Base-by-base conservation (phyloP, 1,284 basidiomycete species). In the Rhodotorula sp. region DNA sequence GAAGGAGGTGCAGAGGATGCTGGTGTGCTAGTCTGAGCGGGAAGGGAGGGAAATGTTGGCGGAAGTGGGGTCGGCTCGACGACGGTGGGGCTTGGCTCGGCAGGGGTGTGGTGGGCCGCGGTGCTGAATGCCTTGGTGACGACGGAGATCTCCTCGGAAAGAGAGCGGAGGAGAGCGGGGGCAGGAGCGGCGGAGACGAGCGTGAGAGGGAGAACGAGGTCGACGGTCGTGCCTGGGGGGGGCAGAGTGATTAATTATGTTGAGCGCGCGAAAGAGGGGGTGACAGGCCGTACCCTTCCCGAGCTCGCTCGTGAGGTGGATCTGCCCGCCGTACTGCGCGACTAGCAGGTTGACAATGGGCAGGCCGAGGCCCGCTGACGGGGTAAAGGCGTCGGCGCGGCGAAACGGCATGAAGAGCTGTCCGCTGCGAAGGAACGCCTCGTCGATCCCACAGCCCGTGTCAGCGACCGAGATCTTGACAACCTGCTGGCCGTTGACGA, bases 341-440 rank as follows among this genome's bases (percentile, higher is more conserved):
- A 66, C 56, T 17, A 66, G 57, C 37, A 44, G 41, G 12, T n/a
- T 46, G 6, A 59, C 57, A 36, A 70, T 56, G 27, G 68, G 57
- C 36, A 70, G 41, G 4, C 68, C 68, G 34, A 70, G 59, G 10
- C 68, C 68, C 8, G 58, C 54, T 1, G 58, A 53, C 21, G 29
- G 53, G 4, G 22, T 55, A 53, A 51, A 70, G 9, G 68, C 55
- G 39, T 70, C 59, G 29, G 50, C 61, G 19, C 64, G 57, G 15
- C 37, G 39, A 51, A 70, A 70, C 2, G 68, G 68, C 17, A 50
- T 39, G 63, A 70, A 70, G 34, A 70, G 58, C 46, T 61, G 32
- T 9, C 68, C 68, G 32, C 41, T 54, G 25, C 34, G 41, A 5
- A 70, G 32, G 36, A 70, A 70, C 17, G 41, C 39, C 36, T 55